phyloP scores from a whole-genome alignment of 2,329 filamentous ascomycete species.

The Coniella lustricola region DNA sequence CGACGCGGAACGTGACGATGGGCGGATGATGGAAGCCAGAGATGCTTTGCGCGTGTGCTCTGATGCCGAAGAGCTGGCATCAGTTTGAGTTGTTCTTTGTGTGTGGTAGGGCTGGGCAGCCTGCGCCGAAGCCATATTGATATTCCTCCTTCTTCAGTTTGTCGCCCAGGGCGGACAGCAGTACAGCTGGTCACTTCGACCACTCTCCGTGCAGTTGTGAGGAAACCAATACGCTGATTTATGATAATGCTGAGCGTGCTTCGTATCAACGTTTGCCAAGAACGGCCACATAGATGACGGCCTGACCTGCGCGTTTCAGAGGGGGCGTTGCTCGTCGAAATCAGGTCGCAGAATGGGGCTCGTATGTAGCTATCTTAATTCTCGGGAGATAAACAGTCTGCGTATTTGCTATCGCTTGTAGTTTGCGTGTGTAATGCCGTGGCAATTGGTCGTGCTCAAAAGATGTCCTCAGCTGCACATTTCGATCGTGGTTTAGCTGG shows the following conservation, averaged over 20 bases:
- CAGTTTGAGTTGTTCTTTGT: constrained; percentile 31
- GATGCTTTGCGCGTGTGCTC: constrained; percentile 44
- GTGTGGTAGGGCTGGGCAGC: constrained; percentile 36
- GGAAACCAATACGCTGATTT: too few relatives aligned
- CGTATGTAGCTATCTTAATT: background rate
- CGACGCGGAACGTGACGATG: constrained; percentile 46
- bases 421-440: background rate
- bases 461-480: background rate
- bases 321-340: background rate
- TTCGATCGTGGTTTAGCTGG: background rate
- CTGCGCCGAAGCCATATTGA: constrained; percentile 32
- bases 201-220: too few relatives aligned
- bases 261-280: background rate
- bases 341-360: background rate
- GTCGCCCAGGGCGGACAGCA: background rate
- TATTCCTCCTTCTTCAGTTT: background rate
- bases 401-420: too few relatives aligned
- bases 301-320: too few relatives aligned
- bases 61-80: constrained; percentile 18
- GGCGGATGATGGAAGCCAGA: constrained; percentile 56
- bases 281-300: background rate
- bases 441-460: background rate
- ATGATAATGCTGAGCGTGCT: too few relatives aligned
- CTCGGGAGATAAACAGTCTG: background rate
- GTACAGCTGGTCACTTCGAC: background rate